phyloP scores from a whole-genome alignment of 768 basidiomycete genomes.

The Mycena haematopus region DNA sequence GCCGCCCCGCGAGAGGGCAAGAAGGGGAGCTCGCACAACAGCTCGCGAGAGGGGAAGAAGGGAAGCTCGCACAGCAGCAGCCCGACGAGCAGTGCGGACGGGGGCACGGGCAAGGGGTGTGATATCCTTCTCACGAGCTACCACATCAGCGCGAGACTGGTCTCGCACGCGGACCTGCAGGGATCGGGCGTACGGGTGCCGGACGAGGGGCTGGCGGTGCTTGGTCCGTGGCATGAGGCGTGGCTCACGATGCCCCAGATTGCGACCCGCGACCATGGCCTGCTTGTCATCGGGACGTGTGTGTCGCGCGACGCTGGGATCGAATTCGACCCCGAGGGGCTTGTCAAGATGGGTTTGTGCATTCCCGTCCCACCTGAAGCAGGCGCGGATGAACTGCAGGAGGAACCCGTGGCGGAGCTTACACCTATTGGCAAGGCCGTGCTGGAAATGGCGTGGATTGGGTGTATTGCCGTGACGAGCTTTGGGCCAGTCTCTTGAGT shows the following conservation, averaged over 20 bases:
- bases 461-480: constrained; percentile 58
- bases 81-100: constrained; percentile 46
- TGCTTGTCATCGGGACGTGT: constrained; percentile 65
- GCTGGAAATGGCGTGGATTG: constrained; percentile 63
- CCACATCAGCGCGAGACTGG: constrained; percentile 75
- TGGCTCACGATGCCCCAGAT: constrained; percentile 52
- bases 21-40: constrained; percentile 49
- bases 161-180: constrained; percentile 74
- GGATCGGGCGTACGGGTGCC: constrained; percentile 78
- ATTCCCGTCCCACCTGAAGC: constrained; percentile 36
- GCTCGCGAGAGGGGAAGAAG: too few relatives aligned
- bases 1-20: constrained; percentile 37
- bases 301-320: constrained; percentile 69
- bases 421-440: constrained; percentile 61
- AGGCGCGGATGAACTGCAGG: constrained; percentile 47
- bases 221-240: constrained; percentile 62
- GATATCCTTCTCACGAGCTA: constrained; percentile 67
- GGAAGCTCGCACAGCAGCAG: constrained; percentile 21
- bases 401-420: constrained; percentile 51
- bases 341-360: constrained; percentile 77
- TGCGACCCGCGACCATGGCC: constrained; percentile 42
- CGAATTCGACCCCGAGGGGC: constrained; percentile 81
- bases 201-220: constrained; percentile 70
- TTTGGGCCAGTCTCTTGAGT: constrained; percentile 43
- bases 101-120: constrained; percentile 46